A percentile compares a stretch with the other conserved stretches of the same genome.
Evolutionary conservation across 495 filamentous ascomycete species (phyloP).

Genomic region (Talaromyces stipitatus): DNA sequence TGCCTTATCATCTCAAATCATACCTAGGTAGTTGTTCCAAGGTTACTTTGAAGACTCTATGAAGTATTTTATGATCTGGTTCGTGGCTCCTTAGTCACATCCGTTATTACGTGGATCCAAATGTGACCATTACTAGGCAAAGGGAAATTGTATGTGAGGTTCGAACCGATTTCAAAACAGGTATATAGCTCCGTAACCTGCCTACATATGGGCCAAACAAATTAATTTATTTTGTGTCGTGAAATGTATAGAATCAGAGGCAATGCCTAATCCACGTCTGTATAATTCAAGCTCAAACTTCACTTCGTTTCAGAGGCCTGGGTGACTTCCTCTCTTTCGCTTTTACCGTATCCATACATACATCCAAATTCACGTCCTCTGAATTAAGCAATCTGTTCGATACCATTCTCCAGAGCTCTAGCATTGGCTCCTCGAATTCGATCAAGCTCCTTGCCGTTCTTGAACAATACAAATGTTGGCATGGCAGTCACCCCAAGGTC

Average conservation of each 20-base stretch:
- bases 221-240: background rate
- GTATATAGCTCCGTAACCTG: background rate
- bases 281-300: background rate
- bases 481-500: conserved; percentile 76
- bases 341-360: background rate
- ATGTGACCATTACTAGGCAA: background rate
- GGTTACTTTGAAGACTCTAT: too few species aligned
- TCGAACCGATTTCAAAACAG: background rate
- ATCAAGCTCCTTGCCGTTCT: conserved; percentile 59
- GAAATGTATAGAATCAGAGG: background rate
- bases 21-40: too few species aligned
- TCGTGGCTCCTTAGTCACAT: background rate
- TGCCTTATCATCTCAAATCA: too few species aligned
- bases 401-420: conserved; percentile 41
- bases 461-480: conserved; percentile 82
- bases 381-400: conserved; percentile 46
- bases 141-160: background rate
- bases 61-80: too few species aligned
- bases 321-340: background rate
- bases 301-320: background rate
- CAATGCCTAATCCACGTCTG: background rate
- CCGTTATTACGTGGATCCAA: background rate
- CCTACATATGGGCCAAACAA: background rate
- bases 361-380: background rate
- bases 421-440: conserved; percentile 74